A percentile compares a stretch with the other conserved stretches of the same genome.
Conservation (phyloP, 2,329 filamentous ascomycete genomes). For the Didymella lethalis region DNA sequence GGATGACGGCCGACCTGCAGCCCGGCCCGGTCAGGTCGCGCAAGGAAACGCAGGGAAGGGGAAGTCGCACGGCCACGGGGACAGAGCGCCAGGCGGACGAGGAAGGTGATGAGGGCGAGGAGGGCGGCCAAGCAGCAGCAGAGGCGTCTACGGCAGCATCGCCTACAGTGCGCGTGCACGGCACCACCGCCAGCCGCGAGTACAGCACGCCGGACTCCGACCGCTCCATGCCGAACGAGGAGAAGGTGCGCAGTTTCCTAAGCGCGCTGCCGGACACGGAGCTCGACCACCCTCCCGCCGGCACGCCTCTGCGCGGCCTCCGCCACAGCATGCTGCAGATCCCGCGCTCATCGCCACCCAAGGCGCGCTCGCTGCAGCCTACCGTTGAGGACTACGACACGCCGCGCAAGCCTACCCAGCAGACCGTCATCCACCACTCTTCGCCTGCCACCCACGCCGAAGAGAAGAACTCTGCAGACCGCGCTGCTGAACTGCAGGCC, state of each 20-base stretch:
- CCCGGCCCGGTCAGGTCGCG: conserved; percentile 42
- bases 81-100: conserved; percentile 29
- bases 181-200: conserved; percentile 32
- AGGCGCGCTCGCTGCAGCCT: conserved; percentile 44
- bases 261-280: conserved; percentile 49
- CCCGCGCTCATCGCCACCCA: conserved; percentile 36
- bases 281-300: conserved; percentile 37
- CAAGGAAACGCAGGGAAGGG: conserved; percentile 38
- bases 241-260: conserved; percentile 50
- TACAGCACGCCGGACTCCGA: conserved; percentile 37
- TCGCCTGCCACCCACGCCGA: conserved; percentile 27
- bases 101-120: too few relatives aligned
- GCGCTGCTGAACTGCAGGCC: conserved; percentile 37
- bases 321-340: conserved; percentile 41
- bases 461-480: conserved; percentile 24
- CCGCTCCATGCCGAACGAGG: conserved; percentile 48
- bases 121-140: conserved; percentile 17
- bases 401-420: conserved; percentile 46
- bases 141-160: conserved; percentile 24
- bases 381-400: conserved; percentile 50
- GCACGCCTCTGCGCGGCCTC: conserved; percentile 37
- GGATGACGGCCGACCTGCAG: conserved; percentile 50
- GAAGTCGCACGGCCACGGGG: conserved; percentile 24
- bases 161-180: conserved; percentile 37
- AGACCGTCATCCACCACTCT: conserved; percentile 46